Evolutionary conservation across 495 filamentous ascomycete genomes (phyloP), one percentile per base, ranked within the genome.

Genomic region (Penicillium robsamsonii): DNA sequence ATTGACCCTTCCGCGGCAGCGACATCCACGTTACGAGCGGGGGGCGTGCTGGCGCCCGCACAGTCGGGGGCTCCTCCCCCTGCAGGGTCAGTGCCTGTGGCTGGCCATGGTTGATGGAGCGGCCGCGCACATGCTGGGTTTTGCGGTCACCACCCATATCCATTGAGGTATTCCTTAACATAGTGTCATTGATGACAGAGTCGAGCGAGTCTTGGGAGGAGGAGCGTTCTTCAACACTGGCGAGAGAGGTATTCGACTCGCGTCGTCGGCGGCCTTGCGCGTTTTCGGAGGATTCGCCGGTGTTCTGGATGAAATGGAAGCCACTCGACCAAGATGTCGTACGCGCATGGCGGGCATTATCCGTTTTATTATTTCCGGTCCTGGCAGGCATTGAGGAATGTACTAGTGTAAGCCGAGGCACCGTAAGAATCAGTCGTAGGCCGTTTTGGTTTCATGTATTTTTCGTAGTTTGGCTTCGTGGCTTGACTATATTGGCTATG

Each of bases 1-100:
- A 78, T 74, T 95, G 90, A 55, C 81, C 75, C 64, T 92, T 93
- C 46, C 77, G 75, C 7, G 90, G 90, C 3, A 95, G 78, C 35
- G 85, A 84, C 59, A 74, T 75, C 87, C 87, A 90, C 4, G 82
- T 80, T 17, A 88, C 81, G 2, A 80, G 69, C 10, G 60, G 58
- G 0, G 73, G 62, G 40, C 68, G 74, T 5, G 52, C 5, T 24
- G 65, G 49, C 20, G 59, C 50, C 38, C 57, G 61, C 11, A 40
- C 57, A 38, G 60, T 51, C 13, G 54, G 51, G 5, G 62, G 30
- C 33, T 60, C 61, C 4, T 49, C 29, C 18, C 67, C 60, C 44
- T 66, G 67, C 17, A 64, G 50, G 24, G 58, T 55, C 44, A 69
- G 46, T 46, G 62, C 9, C 46, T 66, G 55, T 22, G 57, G 44